Percentiles rank a stretch among this genome's conserved stretches.
Evolutionary conservation across 164 flowering plant species (phyloP).

Genomic region (Nelumbo lutea): DNA sequence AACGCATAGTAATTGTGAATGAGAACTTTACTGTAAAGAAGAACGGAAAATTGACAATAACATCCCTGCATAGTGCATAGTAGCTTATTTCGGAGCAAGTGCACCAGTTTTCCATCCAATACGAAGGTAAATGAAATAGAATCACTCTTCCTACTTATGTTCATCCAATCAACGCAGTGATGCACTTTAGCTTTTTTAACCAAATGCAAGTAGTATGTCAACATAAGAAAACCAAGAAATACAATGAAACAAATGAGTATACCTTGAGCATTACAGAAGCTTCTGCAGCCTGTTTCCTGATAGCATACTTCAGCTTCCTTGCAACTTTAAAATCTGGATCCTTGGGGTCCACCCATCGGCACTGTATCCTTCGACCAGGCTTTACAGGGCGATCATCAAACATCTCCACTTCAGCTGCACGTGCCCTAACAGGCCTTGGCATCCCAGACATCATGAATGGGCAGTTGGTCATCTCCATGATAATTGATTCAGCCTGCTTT

Average conservation of each 20-base stretch:
- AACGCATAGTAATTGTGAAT: too few relatives aligned
- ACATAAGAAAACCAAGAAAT: background rate
- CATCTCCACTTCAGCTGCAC: conserved; percentile 50
- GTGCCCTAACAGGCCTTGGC: conserved; percentile 82
- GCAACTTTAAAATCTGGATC: conserved; percentile 66
- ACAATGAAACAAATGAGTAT: background rate
- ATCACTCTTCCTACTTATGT: too few relatives aligned
- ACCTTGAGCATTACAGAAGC: conserved; percentile 49
- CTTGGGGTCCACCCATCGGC: conserved; percentile 52
- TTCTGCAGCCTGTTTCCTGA: conserved; percentile 46
- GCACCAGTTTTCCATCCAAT: background rate
- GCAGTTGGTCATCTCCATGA: conserved; percentile 15
- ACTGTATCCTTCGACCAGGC: conserved; percentile 43
- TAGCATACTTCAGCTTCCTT: conserved; percentile 37
- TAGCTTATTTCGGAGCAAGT: too few relatives aligned
- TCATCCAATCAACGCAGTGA: too few relatives aligned
- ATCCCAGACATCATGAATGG: conserved; percentile 84
- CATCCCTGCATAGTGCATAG: too few relatives aligned
- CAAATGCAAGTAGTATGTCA: background rate
- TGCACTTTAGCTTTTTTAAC: too few relatives aligned
- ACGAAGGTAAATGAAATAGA: background rate
- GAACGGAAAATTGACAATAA: too few relatives aligned
- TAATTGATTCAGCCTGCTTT: conserved; percentile 34
- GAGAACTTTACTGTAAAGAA: too few relatives aligned
- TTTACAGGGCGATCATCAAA: conserved; percentile 58